A percentile compares a stretch with the other conserved stretches of the same genome.
Evolutionary conservation across 2,329 filamentous ascomycete genomes (phyloP).

Genomic region (Podosphaera fusca): DNA sequence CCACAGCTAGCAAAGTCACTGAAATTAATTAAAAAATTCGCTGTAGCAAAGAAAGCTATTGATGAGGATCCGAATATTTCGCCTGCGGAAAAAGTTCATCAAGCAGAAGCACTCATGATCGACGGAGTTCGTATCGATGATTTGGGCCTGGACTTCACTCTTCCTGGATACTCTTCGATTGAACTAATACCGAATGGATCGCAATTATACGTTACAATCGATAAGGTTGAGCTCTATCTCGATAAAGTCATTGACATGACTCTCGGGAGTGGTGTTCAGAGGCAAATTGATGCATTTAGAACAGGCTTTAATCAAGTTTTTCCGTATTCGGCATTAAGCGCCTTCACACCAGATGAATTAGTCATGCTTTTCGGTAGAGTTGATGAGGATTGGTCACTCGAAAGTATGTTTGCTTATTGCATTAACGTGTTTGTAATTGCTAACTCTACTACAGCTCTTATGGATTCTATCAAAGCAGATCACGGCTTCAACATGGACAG

Average conservation of each 20-base stretch:
- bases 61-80: conserved; percentile 46
- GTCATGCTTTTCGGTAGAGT: conserved; percentile 83
- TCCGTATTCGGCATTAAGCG: conserved; percentile 73
- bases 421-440: not conserved
- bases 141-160: conserved; percentile 75
- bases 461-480: conserved; percentile 96
- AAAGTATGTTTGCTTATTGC: conserved; percentile 41
- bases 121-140: conserved; percentile 67
- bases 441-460: conserved; percentile 38
- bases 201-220: conserved; percentile 55
- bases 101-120: conserved; percentile 45
- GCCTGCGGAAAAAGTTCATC: conserved; percentile 44
- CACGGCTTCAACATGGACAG: conserved; percentile 98
- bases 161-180: conserved; percentile 74
- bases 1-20: conserved; percentile 66
- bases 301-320: conserved; percentile 88
- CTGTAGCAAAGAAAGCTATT: conserved; percentile 57
- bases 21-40: conserved; percentile 70
- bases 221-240: conserved; percentile 77
- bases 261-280: conserved; percentile 64
- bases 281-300: conserved; percentile 79
- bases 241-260: conserved; percentile 83
- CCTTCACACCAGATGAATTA: conserved; percentile 86
- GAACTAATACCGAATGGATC: conserved; percentile 58
- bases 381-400: conserved; percentile 92